phyloP scores from a whole-genome alignment of 805 yeast genomes.

The Blastobotrys chiropterorum region DNA sequence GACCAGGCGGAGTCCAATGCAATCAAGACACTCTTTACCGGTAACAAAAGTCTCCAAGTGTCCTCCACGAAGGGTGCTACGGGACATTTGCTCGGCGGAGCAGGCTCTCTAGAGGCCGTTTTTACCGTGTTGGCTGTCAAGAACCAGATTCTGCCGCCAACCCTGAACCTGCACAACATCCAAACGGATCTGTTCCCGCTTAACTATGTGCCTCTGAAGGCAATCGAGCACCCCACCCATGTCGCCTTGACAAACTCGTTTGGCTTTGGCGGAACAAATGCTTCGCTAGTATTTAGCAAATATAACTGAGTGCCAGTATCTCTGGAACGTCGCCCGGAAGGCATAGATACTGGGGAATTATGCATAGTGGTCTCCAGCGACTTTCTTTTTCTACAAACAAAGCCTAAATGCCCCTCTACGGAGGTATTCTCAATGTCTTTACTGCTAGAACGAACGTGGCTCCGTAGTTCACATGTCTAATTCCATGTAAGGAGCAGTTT shows the following conservation, averaged over 20 bases:
- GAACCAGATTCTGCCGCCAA: conserved; percentile 63
- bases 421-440: too few relatives aligned
- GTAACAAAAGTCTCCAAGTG: conserved; percentile 32
- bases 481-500: too few relatives aligned
- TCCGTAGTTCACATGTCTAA: too few relatives aligned
- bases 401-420: too few relatives aligned
- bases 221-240: conserved; percentile 38
- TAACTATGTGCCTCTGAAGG: conserved; percentile 52
- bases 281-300: conserved; percentile 43
- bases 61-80: conserved; percentile 87
- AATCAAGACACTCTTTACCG: conserved; percentile 43
- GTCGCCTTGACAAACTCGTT: conserved; percentile 82
- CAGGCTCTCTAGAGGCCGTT: conserved; percentile 89
- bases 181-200: conserved; percentile 44
- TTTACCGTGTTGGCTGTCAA: conserved; percentile 66
- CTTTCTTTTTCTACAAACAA: too few relatives aligned
- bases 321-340: too few relatives aligned
- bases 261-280: conserved; percentile 97
- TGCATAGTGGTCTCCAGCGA: too few relatives aligned
- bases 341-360: too few relatives aligned
- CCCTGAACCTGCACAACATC: conserved; percentile 56
- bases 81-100: conserved; percentile 93
- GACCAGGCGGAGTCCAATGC: conserved; percentile 85
- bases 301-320: background rate
- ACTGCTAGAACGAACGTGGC: too few relatives aligned